Evolutionary conservation across 495 filamentous ascomycete species (phyloP).

Genomic region (Daldinia childiae): DNA sequence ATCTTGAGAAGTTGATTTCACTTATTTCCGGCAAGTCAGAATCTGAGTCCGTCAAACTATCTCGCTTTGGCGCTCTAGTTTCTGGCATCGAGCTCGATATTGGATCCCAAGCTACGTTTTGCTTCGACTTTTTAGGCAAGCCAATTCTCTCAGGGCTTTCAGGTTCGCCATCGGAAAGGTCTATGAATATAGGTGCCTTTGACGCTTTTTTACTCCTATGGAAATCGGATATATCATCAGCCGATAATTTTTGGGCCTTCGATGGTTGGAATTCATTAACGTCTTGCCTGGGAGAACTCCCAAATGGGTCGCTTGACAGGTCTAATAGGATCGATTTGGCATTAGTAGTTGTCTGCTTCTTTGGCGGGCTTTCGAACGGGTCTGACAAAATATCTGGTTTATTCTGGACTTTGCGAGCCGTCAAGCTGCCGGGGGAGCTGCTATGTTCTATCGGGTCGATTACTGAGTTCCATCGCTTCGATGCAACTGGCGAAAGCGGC

Average conservation of each 20-base stretch:
- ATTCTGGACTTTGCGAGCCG: constrained; percentile 2
- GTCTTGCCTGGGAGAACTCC: constrained; percentile 25
- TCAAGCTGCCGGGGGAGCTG: constrained; percentile 31
- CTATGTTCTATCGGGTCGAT: constrained; percentile 42
- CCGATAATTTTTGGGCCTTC: background rate
- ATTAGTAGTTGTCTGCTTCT: constrained; percentile 10
- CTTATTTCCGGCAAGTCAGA: constrained; percentile 55
- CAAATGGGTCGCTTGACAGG: constrained; percentile 36
- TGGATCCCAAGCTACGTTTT: constrained; percentile 55
- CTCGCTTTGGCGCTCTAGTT: constrained; percentile 11
- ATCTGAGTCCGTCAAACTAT: constrained; percentile 38
- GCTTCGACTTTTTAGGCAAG: constrained; percentile 23
- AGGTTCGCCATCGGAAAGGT: constrained; percentile 39
- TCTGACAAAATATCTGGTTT: constrained; percentile 26
- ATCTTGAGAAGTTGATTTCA: constrained; percentile 44
- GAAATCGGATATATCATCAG: constrained; percentile 7
- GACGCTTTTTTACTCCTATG: constrained; percentile 5
- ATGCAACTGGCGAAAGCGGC: constrained; percentile 5
- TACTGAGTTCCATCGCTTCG: constrained; percentile 37
- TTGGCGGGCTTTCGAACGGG: constrained; percentile 41
- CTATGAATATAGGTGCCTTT: constrained; percentile 35
- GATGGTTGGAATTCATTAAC: constrained; percentile 4
- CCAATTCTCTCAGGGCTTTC: constrained; percentile 9
- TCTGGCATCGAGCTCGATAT: constrained; percentile 61
- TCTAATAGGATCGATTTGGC: constrained; percentile 12